phyloP scores from a whole-genome alignment of 2,329 filamentous ascomycete genomes.

The Sclerotinia spermophila region DNA sequence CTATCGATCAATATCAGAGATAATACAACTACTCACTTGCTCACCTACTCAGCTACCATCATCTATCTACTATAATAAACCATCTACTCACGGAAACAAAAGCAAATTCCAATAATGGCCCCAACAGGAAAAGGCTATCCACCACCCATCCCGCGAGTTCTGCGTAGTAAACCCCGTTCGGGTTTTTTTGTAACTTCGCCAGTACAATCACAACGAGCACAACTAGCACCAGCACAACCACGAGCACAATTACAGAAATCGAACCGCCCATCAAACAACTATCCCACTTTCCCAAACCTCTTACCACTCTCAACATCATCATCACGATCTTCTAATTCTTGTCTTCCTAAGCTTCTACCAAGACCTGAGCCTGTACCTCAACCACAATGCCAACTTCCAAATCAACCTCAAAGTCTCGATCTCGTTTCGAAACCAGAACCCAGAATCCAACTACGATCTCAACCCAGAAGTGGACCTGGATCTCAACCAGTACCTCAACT shows the following conservation, averaged over 20 bases:
- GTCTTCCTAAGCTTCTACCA: too few relatives aligned
- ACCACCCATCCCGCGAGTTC: not conserved
- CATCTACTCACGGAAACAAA: too few relatives aligned
- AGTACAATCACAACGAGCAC: not conserved
- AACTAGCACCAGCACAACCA: not conserved
- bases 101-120: not conserved
- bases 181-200: not conserved
- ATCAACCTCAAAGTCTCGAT: too few relatives aligned
- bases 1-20: fast-evolving
- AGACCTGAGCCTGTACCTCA: not conserved
- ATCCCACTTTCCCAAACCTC: not conserved
- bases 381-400: too few relatives aligned
- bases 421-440: too few relatives aligned
- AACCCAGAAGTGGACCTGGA: too few relatives aligned
- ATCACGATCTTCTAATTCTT: too few relatives aligned
- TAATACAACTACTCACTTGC: not conserved
- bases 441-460: too few relatives aligned
- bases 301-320: not conserved
- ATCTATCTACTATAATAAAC: not conserved
- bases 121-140: not conserved
- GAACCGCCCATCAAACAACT: too few relatives aligned
- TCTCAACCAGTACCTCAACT: not conserved
- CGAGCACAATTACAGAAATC: too few relatives aligned
- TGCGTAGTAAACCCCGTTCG: not conserved
- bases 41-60: not conserved